Conservation (phyloP, 306 rosid genomes). For the Arachis stenosperma region DNA sequence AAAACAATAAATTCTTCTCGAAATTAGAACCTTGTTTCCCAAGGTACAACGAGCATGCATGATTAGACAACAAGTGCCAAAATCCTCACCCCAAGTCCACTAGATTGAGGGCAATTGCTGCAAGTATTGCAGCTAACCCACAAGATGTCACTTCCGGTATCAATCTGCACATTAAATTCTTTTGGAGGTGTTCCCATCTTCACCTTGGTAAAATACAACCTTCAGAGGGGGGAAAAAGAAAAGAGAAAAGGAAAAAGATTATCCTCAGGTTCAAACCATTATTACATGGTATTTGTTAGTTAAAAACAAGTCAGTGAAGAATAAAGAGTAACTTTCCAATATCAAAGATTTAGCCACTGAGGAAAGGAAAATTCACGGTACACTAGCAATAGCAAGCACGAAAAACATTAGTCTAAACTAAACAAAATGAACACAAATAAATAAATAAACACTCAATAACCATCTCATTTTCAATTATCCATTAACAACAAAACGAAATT, state of each 20-base stretch:
- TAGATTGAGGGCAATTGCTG: conserved; percentile 80
- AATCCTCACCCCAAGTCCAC: conserved; percentile 79
- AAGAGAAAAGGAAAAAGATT: conserved; percentile 40
- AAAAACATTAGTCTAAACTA: not conserved
- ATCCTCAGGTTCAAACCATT: not conserved
- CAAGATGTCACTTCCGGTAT: conserved; percentile 92
- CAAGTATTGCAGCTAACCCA: conserved; percentile 94
- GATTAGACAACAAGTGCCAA: conserved; percentile 24
- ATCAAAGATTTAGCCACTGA: conserved; percentile 8
- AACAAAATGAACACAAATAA: not conserved
- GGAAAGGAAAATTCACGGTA: too few species aligned
- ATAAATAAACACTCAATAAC: not conserved
- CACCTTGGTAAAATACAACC: conserved; percentile 88
- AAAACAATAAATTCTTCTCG: conserved; percentile 10
- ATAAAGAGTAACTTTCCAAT: conserved; percentile 24
- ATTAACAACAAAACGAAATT: conserved; percentile 3
- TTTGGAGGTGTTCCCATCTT: conserved; percentile 89
- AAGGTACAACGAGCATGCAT: conserved; percentile 24
- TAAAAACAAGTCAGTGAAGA: conserved; percentile 4
- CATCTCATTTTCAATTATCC: conserved; percentile 30
- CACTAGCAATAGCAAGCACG: not conserved
- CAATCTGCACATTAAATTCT: conserved; percentile 91
- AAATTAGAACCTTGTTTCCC: conserved; percentile 22
- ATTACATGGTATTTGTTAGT: not conserved
- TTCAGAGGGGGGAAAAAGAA: conserved; percentile 2